Evolutionary conservation across 805 yeast genomes (phyloP).

Genomic region (Metschnikowia colocasiae): DNA sequence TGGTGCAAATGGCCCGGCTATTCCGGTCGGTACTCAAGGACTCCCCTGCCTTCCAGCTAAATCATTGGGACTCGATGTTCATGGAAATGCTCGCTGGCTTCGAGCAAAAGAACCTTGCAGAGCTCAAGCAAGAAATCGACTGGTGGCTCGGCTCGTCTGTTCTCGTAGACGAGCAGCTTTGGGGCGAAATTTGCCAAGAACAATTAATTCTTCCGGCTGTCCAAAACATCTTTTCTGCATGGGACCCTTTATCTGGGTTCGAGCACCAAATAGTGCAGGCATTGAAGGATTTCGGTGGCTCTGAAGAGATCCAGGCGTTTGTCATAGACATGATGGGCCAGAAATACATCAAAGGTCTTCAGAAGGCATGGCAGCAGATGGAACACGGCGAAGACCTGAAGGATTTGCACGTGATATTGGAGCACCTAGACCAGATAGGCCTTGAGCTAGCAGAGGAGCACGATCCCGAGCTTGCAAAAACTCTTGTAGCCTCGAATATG

Average conservation of each 20-base stretch:
- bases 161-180: constrained; percentile 11
- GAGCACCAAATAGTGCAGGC: constrained; percentile 7
- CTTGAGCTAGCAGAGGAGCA: background rate
- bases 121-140: constrained; percentile 4
- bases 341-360: constrained; percentile 3
- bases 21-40: constrained; percentile 3
- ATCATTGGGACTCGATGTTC: constrained; percentile 14
- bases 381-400: background rate
- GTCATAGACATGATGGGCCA: constrained; percentile 7
- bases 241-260: constrained; percentile 8
- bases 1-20: constrained; percentile 11
- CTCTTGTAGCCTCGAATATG: background rate
- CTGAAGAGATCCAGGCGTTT: background rate
- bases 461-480: background rate
- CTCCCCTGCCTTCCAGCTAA: constrained; percentile 1
- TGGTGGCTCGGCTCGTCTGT: constrained; percentile 17
- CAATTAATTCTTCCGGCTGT: constrained; percentile 9
- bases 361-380: background rate
- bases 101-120: background rate
- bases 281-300: constrained; percentile 6
- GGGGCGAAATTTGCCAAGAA: constrained; percentile 8
- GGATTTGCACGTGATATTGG: background rate
- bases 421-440: background rate
- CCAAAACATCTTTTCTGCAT: background rate
- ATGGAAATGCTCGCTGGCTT: constrained; percentile 3